Percentiles rank a stretch among this genome's conserved stretches.
phyloP scores from a whole-genome alignment of 768 basidiomycete species.

The Rhodotorula taiwanensis region DNA sequence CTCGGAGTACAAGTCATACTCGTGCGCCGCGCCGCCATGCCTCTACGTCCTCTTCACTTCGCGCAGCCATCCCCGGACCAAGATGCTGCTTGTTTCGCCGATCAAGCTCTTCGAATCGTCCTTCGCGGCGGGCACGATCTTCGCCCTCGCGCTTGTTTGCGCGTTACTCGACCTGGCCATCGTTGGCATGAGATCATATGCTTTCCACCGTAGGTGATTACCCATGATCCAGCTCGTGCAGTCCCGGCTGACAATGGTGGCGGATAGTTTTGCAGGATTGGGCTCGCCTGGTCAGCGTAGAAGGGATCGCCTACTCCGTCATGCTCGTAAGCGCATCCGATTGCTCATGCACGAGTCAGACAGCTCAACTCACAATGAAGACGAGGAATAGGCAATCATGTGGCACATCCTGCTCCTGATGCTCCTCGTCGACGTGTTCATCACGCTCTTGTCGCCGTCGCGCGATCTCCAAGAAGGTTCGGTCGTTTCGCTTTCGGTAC shows the following conservation, averaged over 20 bases:
- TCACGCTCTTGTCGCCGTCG: conserved; percentile 6
- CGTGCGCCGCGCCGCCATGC: no score
- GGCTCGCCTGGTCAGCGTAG: background rate
- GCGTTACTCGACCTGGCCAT: background rate
- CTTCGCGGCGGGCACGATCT: conserved; percentile 8
- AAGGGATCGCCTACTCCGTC: conserved; percentile 4
- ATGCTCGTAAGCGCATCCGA: no score
- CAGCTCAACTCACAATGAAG: no score
- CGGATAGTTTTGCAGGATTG: background rate
- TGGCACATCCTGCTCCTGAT: conserved; percentile 5
- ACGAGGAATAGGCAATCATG: no score
- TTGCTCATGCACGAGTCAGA: no score
- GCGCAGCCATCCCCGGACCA: no score
- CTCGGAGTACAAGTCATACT: no score
- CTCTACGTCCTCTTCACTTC: no score
- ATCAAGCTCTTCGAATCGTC: background rate
- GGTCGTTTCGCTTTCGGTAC: conserved; percentile 10
- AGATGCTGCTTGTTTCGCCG: conserved; percentile 12
- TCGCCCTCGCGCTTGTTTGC: background rate
- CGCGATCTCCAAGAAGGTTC: conserved; percentile 25
- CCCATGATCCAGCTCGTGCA: no score
- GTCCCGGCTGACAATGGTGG: no score
- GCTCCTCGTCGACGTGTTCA: conserved; percentile 18
- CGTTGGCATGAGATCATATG: background rate
- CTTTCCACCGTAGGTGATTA: background rate